Conservation (phyloP, 371 early-diverging fungal genomes). For the Hamiltosporidium magnivora region DNA sequence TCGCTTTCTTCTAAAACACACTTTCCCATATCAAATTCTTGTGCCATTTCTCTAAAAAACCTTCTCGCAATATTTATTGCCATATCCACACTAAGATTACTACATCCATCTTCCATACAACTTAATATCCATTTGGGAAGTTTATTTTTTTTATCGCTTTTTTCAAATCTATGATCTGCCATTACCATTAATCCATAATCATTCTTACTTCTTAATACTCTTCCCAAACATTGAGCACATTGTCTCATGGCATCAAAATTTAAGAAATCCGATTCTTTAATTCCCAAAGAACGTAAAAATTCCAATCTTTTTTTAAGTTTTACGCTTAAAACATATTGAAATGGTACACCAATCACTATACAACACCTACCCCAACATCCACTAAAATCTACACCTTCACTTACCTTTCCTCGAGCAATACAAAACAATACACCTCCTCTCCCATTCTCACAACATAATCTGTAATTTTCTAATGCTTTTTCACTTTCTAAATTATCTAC, state of each 20-base stretch:
- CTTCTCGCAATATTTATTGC: constrained; percentile 76
- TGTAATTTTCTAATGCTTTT: constrained; percentile 80
- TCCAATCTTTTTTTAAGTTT: constrained; percentile 75
- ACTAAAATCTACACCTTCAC: constrained; percentile 98
- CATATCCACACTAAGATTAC: constrained; percentile 92
- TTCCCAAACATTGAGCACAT: constrained; percentile 89
- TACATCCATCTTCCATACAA: constrained; percentile 71
- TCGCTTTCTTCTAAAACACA: too few relatives aligned
- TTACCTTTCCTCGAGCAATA: constrained; percentile 97
- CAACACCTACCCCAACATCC: constrained; percentile 88
- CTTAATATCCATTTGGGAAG: constrained; percentile 91
- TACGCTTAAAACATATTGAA: constrained; percentile 76
- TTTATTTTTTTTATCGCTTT: constrained; percentile 80
- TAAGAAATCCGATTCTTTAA: constrained; percentile 91
- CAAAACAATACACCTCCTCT: constrained; percentile 90
- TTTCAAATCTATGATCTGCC: constrained; percentile 88
- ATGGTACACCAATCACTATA: constrained; percentile 94
- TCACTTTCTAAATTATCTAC: constrained; percentile 94
- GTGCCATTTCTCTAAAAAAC: constrained; percentile 86
- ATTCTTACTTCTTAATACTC: constrained; percentile 86
- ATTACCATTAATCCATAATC: constrained; percentile 98
- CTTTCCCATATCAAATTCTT: constrained; percentile 60
- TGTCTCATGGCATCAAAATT: constrained; percentile 98
- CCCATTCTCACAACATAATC: constrained; percentile 87
- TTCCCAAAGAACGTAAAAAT: constrained; percentile 76